Conservation (phyloP, 2,329 filamentous ascomycete species). For the Plectosphaerella cucumerina region DNA sequence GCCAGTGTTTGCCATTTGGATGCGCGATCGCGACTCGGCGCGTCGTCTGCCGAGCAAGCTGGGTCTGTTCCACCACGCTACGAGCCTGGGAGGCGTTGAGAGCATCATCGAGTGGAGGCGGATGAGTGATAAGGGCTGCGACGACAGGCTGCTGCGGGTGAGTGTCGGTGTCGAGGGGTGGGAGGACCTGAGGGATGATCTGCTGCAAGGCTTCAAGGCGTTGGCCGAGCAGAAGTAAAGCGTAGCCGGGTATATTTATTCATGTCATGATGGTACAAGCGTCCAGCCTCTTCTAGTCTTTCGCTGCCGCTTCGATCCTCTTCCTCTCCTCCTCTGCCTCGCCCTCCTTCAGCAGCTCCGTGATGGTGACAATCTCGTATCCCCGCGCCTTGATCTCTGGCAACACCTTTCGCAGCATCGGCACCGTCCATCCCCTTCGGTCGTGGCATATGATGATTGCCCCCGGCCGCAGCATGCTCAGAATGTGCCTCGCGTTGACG, state of each 20-base stretch:
- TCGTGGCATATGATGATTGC: conserved; percentile 86
- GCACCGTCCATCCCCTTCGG: conserved; percentile 73
- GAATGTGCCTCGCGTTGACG: conserved; percentile 72
- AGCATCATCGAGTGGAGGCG: conserved; percentile 94
- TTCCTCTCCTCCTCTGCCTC: not conserved
- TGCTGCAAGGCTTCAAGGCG: conserved; percentile 61
- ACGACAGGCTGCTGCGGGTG: conserved; percentile 69
- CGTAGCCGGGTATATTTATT: not conserved
- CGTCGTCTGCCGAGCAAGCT: conserved; percentile 72
- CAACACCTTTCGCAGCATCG: conserved; percentile 71
- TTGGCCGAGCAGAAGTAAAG: conserved; percentile 33
- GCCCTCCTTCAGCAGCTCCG: conserved; percentile 53
- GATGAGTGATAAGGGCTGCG: conserved; percentile 75
- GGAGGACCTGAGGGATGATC: conserved; percentile 77
- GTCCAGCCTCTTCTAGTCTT: not conserved
- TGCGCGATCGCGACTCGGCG: conserved; percentile 59
- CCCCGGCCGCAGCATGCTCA: conserved; percentile 75
- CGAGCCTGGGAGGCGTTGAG: conserved; percentile 89
- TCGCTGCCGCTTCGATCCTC: not conserved
- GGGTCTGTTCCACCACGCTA: conserved; percentile 87
- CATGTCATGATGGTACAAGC: not conserved
- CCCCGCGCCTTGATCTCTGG: conserved; percentile 66
- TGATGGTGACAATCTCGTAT: conserved; percentile 68
- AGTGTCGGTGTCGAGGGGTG: conserved; percentile 85
- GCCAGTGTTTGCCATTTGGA: conserved; percentile 76